Percentiles rank a stretch among this genome's conserved stretches.
These are phyloP conservation scores for Brassica incana DNA, from an alignment of 345 rosid genomes.

Conservation along the genomic window DNA sequence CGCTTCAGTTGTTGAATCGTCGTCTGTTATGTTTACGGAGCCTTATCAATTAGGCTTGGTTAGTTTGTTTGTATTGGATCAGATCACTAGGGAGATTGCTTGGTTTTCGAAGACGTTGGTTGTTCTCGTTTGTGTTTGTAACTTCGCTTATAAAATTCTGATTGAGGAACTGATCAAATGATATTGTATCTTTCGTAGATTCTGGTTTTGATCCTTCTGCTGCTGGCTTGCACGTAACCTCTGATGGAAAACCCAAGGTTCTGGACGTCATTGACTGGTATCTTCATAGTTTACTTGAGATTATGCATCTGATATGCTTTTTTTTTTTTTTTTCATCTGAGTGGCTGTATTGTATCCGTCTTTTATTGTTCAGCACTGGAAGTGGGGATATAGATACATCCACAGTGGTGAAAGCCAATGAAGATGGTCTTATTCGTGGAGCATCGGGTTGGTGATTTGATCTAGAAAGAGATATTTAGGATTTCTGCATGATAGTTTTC, in stretches of 20 bases:
- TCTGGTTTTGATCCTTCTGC: constrained; percentile 97
- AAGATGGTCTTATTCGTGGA: constrained; percentile 70
- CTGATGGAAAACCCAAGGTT: constrained; percentile 95
- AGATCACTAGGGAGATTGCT: constrained; percentile 6
- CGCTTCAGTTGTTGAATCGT: not conserved
- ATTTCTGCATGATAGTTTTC: not conserved
- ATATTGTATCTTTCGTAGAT: constrained; percentile 48
- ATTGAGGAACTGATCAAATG: constrained; percentile 4
- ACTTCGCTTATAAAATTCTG: not conserved
- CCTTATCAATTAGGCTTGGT: not conserved
- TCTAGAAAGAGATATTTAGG: not conserved
- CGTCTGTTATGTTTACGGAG: not conserved
- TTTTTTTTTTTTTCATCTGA: not conserved
- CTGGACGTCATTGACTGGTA: constrained; percentile 95
- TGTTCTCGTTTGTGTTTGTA: not conserved
- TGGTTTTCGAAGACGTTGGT: not conserved
- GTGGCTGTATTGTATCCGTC: not conserved
- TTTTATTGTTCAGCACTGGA: constrained; percentile 63
- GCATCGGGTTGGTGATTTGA: constrained; percentile 69
- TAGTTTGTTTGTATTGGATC: constrained; percentile 7
- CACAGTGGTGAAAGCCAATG: constrained; percentile 77
- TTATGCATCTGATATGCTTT: not conserved
- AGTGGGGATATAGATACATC: constrained; percentile 96
- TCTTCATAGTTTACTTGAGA: not conserved
- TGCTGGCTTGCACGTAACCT: constrained; percentile 78